Percentiles rank a stretch among this genome's conserved stretches.
Evolutionary conservation across 352 stramenopile species (phyloP).

Genomic region (Pelagophyceae sp.): DNA sequence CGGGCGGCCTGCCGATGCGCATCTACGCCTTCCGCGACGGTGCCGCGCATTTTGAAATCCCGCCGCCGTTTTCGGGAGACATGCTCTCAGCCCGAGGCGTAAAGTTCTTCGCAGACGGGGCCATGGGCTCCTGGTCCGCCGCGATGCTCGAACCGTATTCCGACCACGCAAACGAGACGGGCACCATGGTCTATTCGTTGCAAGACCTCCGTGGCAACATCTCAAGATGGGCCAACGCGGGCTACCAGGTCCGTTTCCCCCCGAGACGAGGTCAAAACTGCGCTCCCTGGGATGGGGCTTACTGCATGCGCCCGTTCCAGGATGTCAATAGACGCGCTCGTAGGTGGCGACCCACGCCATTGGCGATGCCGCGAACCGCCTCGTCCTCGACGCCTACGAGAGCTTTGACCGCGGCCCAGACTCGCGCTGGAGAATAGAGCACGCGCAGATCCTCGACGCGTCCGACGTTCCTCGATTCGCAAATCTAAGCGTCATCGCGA

Average conservation of each 20-base stretch:
- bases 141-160: not conserved
- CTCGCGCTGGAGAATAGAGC: not conserved
- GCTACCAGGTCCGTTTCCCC: conserved; percentile 14
- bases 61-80: not conserved
- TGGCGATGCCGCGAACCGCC: not conserved
- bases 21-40: not conserved
- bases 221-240: not conserved
- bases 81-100: not conserved
- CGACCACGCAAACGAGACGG: not conserved
- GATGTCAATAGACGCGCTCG: no score
- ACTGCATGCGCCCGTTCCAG: no score
- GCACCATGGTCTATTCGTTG: not conserved
- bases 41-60: not conserved
- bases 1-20: not conserved
- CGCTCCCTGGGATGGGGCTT: no score
- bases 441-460: not conserved
- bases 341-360: not conserved
- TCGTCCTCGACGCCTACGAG: conserved; percentile 1
- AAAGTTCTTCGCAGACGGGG: conserved; percentile 1
- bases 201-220: not conserved
- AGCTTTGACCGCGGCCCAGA: not conserved
- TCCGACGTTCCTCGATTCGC: not conserved
- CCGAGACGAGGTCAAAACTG: no score
- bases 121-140: conserved; percentile 5
- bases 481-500: not conserved